Evolutionary conservation across 1,284 basidiomycete genomes (phyloP), one percentile per base, ranked within the genome.

Genomic region (Cryptococcus neoformans): DNA sequence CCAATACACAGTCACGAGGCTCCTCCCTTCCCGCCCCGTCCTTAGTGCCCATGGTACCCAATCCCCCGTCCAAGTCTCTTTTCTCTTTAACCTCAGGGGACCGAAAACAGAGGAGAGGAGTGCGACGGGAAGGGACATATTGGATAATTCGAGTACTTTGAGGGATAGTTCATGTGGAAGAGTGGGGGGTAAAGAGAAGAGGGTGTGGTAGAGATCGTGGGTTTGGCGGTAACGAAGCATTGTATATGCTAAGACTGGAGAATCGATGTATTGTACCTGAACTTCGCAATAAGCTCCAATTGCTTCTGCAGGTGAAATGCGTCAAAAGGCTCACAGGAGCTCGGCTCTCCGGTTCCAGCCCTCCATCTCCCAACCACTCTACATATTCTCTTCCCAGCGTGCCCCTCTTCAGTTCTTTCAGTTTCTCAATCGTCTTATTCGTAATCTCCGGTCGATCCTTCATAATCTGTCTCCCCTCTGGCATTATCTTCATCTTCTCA

Each of bases 141-240:
- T 97, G 21, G 90, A 85, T 64, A 93, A 88, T 77, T 99, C 95
- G 72, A 99, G 93, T 65, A 87, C 89, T 76, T 99, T 99, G 75
- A 99, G 85, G 0, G 93, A 89, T n/a, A 98, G 84, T 77, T 99
- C 96, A 55, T 89, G 92, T 54, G 90, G 85, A 66, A 95, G 87
- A 58, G 87, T 88, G 52, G 97, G 92, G 0, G 92, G 93, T 34
- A 97, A 83, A 58, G 85, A 85, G 74, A 87, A 86, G 55, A 98
- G 83, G 37, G 55, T 55, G 46, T 62, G 60, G 48, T 55, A 55
- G 68, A 96, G 88, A 78, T 98, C 92, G 78, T 98, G 95, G 64
- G 90, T 95, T 79, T 99, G 94, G 41, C 96, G 88, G 75, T 99
- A 99, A 45, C 96, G 87, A 67, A 96, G 92, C 87, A 99, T 93